Base-by-base conservation (phyloP, 208 protist species). In the Crithidia sp. region DNA sequence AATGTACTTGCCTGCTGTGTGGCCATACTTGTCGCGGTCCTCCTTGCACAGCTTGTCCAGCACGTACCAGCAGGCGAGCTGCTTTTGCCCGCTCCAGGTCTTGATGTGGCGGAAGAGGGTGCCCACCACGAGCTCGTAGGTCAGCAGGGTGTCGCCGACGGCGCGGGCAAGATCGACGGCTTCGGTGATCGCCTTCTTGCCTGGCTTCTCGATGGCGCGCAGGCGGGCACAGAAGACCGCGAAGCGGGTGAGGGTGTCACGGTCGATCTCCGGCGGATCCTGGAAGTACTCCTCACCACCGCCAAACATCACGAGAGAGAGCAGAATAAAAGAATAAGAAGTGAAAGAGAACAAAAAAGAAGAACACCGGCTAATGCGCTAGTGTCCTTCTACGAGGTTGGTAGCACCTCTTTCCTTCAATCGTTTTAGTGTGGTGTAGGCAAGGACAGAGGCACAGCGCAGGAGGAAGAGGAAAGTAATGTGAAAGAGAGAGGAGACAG, bases 41-140 rank as follows among this genome's bases (percentile, higher is more conserved):
- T 95, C 90, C 79, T 97, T 97, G 76, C 89, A 91, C 52, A 97
- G 81, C 74, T 93, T 94, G 68, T 97, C 94, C 19, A 97, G 81
- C 19, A 97, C 79, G 74, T 95, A 97, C 92, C 94, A 97, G 73
- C 87, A 95, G 7, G 91, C 81, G 9, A 95, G 84, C 71, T 97
- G 91, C 76, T 95, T 94, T 47, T 57, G 79, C 9, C 91, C 89
- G 10, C 81, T 88, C 90, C 89, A 95, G 16, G 81, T 90, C 71
- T 97, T 97, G 74, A 96, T 94, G 73, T 97, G 93, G 12, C 93
- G 93, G 65, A 97, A 89, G 53, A 97, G 60, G 8, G 82, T 80
- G 5, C 93, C 93, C 53, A 96, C 77, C n/a, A 97, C 88, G 2
- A 97, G 77, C 65, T 97, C 93, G 76, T 89, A 95, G 40, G 83